Conservation (phyloP, 352 stramenopile species). For the Lagenidium sp. region DNA sequence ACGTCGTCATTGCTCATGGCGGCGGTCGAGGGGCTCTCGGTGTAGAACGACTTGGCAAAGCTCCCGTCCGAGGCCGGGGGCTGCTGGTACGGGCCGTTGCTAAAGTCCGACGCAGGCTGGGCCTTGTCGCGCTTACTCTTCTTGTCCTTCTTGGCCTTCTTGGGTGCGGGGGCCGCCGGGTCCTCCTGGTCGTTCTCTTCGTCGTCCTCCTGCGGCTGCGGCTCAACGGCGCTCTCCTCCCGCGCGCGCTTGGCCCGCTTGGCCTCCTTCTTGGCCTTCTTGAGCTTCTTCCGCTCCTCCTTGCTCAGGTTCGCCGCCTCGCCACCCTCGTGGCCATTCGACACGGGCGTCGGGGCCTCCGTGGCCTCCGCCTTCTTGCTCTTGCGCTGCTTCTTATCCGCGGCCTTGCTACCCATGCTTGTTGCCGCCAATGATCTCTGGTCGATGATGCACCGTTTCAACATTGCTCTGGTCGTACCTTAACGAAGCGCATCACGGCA, state of each 20-base stretch:
- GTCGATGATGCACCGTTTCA: conserved; percentile 7
- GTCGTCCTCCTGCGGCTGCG: background rate
- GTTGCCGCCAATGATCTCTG: conserved; percentile 25
- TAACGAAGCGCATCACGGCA: conserved; percentile 7
- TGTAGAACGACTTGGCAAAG: conserved; percentile 85
- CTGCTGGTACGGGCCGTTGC: conserved; percentile 68
- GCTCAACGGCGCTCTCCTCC: conserved; percentile 6
- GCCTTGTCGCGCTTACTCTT: conserved; percentile 16
- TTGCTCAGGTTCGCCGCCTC: conserved; percentile 25
- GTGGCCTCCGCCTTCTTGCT: conserved; percentile 21
- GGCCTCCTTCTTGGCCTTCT: conserved; percentile 29
- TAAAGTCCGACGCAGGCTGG: conserved; percentile 39
- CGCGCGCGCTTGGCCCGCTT: conserved; percentile 26
- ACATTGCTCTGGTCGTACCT: conserved; percentile 11
- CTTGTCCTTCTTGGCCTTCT: conserved; percentile 51
- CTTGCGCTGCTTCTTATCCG: conserved; percentile 28
- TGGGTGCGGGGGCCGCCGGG: conserved; percentile 18
- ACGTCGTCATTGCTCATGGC: conserved; percentile 77
- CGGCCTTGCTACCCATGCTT: conserved; percentile 16
- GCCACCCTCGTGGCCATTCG: conserved; percentile 21
- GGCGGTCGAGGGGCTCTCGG: conserved; percentile 50
- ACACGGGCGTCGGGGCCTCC: conserved; percentile 25
- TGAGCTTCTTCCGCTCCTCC: conserved; percentile 17
- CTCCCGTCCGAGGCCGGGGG: conserved; percentile 42
- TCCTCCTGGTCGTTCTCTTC: background rate